Evolutionary conservation across 495 filamentous ascomycete genomes (phyloP).

Genomic region (Clohesyomyces aquaticus): DNA sequence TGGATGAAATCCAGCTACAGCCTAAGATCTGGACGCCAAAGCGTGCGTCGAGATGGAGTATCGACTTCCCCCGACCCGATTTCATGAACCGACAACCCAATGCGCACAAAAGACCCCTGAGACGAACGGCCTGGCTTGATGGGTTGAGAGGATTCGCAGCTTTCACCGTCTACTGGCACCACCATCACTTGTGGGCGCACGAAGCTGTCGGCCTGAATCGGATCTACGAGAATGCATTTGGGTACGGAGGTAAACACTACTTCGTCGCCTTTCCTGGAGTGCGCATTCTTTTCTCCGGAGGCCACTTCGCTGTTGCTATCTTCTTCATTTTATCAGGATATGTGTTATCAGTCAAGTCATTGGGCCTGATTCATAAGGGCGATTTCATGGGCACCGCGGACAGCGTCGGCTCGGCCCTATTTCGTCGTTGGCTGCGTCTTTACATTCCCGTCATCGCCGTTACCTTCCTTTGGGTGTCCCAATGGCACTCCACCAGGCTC

Average conservation of each 20-base stretch:
- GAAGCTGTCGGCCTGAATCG: constrained; percentile 50
- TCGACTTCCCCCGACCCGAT: constrained; percentile 26
- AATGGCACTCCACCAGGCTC: constrained; percentile 35
- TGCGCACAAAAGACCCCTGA: constrained; percentile 18
- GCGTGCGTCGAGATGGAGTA: constrained; percentile 20
- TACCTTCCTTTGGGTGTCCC: constrained; percentile 59
- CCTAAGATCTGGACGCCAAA: constrained; percentile 20
- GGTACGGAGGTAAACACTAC: constrained; percentile 49
- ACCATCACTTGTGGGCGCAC: constrained; percentile 59
- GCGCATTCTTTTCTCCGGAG: constrained; percentile 62
- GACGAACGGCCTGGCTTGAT: constrained; percentile 48
- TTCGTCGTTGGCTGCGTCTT: constrained; percentile 66
- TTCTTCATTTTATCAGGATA: constrained; percentile 79
- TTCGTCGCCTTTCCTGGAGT: constrained; percentile 67
- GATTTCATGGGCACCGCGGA: constrained; percentile 54
- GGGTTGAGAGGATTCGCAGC: constrained; percentile 59
- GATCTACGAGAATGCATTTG: constrained; percentile 55
- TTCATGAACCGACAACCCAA: constrained; percentile 19
- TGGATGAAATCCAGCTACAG: constrained; percentile 29
- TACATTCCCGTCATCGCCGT: constrained; percentile 66
- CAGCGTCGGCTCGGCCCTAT: constrained; percentile 62
- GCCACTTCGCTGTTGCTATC: constrained; percentile 71
- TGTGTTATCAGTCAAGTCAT: constrained; percentile 66
- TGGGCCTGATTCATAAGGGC: constrained; percentile 60
- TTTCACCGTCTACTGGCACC: constrained; percentile 56